Percentiles rank a stretch among this genome's conserved stretches.
Conservation (phyloP, 306 rosid species). For the Casuarina cunninghamiana region DNA sequence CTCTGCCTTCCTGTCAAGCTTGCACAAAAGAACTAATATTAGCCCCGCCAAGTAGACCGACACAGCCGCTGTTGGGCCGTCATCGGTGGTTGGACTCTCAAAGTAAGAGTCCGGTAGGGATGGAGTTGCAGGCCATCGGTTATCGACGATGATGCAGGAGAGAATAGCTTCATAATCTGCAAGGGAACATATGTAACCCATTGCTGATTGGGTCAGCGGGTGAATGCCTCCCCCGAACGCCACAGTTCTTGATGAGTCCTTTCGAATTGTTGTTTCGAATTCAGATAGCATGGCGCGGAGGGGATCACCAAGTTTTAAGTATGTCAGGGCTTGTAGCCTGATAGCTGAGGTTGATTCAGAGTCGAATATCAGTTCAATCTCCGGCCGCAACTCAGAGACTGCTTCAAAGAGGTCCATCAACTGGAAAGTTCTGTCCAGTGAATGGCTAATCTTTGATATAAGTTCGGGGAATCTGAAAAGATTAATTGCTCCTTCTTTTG, state of each 20-base stretch:
- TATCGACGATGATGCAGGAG: constrained; percentile 35
- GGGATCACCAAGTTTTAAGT: constrained; percentile 37
- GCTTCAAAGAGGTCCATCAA: constrained; percentile 42
- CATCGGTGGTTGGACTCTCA: constrained; percentile 20
- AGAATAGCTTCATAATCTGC: constrained; percentile 36
- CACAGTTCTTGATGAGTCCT: constrained; percentile 34
- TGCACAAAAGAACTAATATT: constrained; percentile 51
- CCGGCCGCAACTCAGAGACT: constrained; percentile 42
- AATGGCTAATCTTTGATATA: constrained; percentile 36
- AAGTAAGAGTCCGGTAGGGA: constrained; percentile 24
- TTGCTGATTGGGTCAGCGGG: constrained; percentile 43
- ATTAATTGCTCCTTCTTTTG: constrained; percentile 41
- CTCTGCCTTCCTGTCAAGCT: constrained; percentile 49
- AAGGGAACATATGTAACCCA: constrained; percentile 38
- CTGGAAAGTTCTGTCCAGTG: constrained; percentile 38
- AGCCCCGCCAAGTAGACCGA: constrained; percentile 52
- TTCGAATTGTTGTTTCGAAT: constrained; percentile 39
- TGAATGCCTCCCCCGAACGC: constrained; percentile 45
- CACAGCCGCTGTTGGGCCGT: constrained; percentile 23
- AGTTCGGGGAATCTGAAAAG: constrained; percentile 49
- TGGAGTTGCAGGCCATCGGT: constrained; percentile 27
- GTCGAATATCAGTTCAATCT: constrained; percentile 38
- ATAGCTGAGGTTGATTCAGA: constrained; percentile 36
- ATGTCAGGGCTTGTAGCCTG: constrained; percentile 38
- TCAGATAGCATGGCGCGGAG: constrained; percentile 36